Percentiles rank a stretch among this genome's conserved stretches.
Conservation (phyloP, 148 eudicot genomes). For the Arbutus unedo region DNA sequence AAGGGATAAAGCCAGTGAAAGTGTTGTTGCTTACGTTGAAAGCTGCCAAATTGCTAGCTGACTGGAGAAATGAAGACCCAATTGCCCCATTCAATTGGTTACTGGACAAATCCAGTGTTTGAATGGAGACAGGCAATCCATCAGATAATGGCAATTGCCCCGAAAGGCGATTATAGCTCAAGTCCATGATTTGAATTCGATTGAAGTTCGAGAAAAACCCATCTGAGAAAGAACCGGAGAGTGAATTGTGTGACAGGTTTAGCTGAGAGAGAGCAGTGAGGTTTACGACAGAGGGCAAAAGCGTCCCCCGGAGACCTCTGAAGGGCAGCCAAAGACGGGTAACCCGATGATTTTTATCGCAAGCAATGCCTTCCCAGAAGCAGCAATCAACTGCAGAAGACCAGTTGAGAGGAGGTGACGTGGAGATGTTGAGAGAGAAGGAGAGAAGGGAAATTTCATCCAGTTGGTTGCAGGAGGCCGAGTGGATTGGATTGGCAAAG, state of each 20-base stretch:
- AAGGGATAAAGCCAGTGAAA: constrained; percentile 55
- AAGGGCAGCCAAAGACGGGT: constrained; percentile 43
- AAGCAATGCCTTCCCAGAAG: constrained; percentile 67
- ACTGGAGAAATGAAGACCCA: constrained; percentile 33
- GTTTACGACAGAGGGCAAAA: constrained; percentile 39
- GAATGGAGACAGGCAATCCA: constrained; percentile 39
- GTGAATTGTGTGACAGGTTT: constrained; percentile 57
- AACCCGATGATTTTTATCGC: constrained; percentile 47
- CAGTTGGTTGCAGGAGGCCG: constrained; percentile 36
- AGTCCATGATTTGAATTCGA: constrained; percentile 48
- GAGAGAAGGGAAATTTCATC: constrained; percentile 53
- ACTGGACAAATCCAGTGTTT: constrained; percentile 46
- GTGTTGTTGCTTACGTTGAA: constrained; percentile 59
- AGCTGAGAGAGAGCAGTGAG: constrained; percentile 54
- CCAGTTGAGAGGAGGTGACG: constrained; percentile 51
- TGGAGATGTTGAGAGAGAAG: constrained; percentile 35
- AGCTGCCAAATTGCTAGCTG: constrained; percentile 41
- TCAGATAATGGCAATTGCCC: constrained; percentile 41
- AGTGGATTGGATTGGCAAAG: constrained; percentile 32
- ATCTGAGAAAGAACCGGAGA: constrained; percentile 60
- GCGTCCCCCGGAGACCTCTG: constrained; percentile 46
- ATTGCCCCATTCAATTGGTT: constrained; percentile 55
- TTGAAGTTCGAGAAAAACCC: constrained; percentile 53
- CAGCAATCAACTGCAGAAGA: constrained; percentile 52
- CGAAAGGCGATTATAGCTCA: constrained; percentile 56